Base-by-base conservation (phyloP, 1,284 basidiomycete species). In the Papiliotrema laurentii region DNA sequence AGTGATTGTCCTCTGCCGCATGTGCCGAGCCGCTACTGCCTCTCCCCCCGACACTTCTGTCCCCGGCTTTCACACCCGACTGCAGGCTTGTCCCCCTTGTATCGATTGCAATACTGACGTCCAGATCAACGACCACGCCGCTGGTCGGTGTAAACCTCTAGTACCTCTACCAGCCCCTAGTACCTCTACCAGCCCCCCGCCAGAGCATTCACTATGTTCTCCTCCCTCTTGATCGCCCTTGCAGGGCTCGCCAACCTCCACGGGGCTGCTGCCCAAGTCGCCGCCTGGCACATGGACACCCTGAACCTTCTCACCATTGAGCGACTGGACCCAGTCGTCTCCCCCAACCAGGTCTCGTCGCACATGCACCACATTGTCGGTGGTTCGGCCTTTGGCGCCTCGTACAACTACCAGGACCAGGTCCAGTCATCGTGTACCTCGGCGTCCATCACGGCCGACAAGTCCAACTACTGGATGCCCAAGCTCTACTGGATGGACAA, bases 381-480 rank as follows among this genome's bases (percentile, higher is more conserved):
- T 41, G 61, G 64, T n/a, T 58, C 50, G n/a, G 45, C 42, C 22
- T 64, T 68, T 38, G 58, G 55, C 33, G 64, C 66, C 3, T 49
- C 57, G n/a, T 67, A 66, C 45, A 62, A 63, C 43, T 63, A 47
- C 30, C 50, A 47, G 19, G 56, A 57, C 13, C 56, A 60, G 27
- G 47, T 45, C 14, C 41, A 30, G 1, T 53, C 61, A 11, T 44
- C 47, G 1, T 69, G 66, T 46, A 56, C 59, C 7, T 47, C 54
- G 22, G 52, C 56, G 9, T 47, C 46, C 40, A 38, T 66, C 13
- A 56, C 62, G 34, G 59, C 49, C 14, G 66, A 69, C 54, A 67
- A 67, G 40, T 61, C 58, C 2, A 63, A 62, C 35, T 69, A 68
- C 43, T 64, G 63, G 63, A 57, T 58, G 53, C 63, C 63, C 18